Conservation (phyloP, 2,329 filamentous ascomycete genomes). For the Hymenotorrendiella dingleyae region DNA sequence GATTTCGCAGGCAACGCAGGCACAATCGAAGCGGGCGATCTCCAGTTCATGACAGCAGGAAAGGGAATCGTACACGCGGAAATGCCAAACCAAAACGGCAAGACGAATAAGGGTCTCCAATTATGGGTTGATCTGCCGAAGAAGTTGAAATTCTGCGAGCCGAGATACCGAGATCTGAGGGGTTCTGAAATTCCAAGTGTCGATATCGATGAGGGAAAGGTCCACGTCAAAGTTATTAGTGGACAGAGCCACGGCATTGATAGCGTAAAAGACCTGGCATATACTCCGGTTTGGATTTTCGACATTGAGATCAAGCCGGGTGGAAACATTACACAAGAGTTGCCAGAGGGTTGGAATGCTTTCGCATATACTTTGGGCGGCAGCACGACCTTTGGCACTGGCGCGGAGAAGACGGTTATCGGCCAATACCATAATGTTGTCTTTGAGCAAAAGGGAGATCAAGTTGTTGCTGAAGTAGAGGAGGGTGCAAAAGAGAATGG, state of each 20-base stretch:
- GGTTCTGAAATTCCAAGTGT: conserved; percentile 73
- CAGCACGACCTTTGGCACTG: conserved; percentile 55
- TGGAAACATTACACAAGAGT: conserved; percentile 64
- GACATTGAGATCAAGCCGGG: conserved; percentile 78
- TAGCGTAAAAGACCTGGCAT: conserved; percentile 82
- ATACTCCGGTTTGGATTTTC: conserved; percentile 95
- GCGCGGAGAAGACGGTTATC: conserved; percentile 45
- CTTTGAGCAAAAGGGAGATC: conserved; percentile 74
- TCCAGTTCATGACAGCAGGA: conserved; percentile 98
- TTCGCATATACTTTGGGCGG: conserved; percentile 85
- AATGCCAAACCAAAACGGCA: conserved; percentile 77
- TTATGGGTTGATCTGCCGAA: conserved; percentile 90
- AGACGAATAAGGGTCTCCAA: conserved; percentile 86
- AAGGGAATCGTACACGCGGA: conserved; percentile 90
- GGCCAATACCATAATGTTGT: conserved; percentile 81
- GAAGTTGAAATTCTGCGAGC: conserved; percentile 80
- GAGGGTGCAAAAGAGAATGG: conserved; percentile 52
- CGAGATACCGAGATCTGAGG: conserved; percentile 80
- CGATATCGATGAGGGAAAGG: conserved; percentile 65
- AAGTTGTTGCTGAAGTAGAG: conserved; percentile 64
- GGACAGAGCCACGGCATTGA: conserved; percentile 80
- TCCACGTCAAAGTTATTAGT: conserved; percentile 83
- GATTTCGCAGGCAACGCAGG: conserved; percentile 84
- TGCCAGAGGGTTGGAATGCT: conserved; percentile 81
- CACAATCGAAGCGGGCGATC: conserved; percentile 77